Evolutionary conservation across 169 alveolate genomes (phyloP), one percentile per base, ranked within the genome.

Genomic region (Cystoisospora suis): DNA sequence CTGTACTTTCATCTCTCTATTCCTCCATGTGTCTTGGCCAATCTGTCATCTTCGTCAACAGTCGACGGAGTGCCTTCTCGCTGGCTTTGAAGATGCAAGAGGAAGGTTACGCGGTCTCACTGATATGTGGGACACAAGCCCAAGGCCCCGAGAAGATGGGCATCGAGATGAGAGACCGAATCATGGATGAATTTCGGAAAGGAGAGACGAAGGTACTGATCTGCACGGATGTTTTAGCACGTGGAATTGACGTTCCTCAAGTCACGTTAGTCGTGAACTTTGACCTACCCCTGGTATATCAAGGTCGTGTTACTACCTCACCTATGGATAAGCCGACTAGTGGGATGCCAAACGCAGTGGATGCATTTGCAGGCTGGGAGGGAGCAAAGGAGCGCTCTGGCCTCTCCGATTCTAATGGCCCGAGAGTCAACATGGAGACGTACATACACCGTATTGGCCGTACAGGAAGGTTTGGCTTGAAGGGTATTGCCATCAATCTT

Each of bases 191-290:
- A 85, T 98, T 98, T 96, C 97, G 99, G 94, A 95, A 94, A 80
- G 99, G 99, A 44, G 98, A 97, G 53, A 96, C 99, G 77, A 46
- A 99, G 95, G 99, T 98, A 77, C 94, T 99, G 86, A 97, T 99
- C 56, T 96, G 99, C 86, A 98, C 99, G 49, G 99, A 99, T 94
- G 97, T 98, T 59, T 95, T 98, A 69, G 97, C 99, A 3, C 96
- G 99, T 93, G 99, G 99, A 58, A 98, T 98, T 44, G 99, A 99
- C 94, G 99, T 98, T 17, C 99, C 99, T 47, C 93, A 83, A 75
- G 98, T 97, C 88, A 94, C 97, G 3, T 93, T 97, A 36, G 99
- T 98, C 53, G 96, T 98, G 81, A 97, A 97, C 95, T 98, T 95
- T 95, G 99, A 98, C 47, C 90, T 97, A 47, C 99, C 99, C 27